Conservation (phyloP, 73 alveolate genomes). For the Tetrahymena elliotti region DNA sequence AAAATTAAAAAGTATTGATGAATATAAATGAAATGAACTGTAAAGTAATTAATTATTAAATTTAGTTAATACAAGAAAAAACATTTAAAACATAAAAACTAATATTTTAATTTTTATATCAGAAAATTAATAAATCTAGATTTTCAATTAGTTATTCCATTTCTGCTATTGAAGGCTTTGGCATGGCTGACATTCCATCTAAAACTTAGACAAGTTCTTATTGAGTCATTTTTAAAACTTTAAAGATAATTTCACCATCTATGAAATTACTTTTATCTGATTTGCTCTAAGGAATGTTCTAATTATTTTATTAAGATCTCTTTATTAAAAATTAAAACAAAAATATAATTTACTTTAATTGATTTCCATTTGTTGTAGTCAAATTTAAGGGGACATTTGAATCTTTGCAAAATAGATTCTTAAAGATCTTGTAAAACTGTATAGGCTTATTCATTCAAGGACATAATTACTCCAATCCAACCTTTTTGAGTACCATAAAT, state of each 20-base stretch:
- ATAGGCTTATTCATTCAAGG: background rate
- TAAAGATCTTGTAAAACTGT: background rate
- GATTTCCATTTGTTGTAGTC: background rate
- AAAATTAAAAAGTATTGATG: too few species aligned
- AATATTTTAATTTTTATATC: background rate
- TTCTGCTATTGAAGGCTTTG: background rate
- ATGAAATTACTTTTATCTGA: background rate
- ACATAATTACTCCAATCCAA: background rate
- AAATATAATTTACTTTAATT: background rate
- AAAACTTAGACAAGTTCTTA: background rate
- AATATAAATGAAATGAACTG: too few species aligned
- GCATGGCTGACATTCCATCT: background rate
- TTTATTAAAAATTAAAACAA: background rate
- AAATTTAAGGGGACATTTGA: background rate
- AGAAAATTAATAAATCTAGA: background rate
- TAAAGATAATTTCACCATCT: background rate
- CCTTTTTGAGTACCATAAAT: background rate
- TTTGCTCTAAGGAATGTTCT: background rate
- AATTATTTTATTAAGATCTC: background rate
- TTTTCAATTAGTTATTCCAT: background rate
- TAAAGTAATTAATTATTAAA: too few species aligned
- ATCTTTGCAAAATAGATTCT: background rate
- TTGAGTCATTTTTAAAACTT: background rate
- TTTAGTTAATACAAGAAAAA: too few species aligned
- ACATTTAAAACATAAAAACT: background rate